phyloP scores from a whole-genome alignment of 2,329 filamentous ascomycete genomes.

The Aureobasidium namibiae region DNA sequence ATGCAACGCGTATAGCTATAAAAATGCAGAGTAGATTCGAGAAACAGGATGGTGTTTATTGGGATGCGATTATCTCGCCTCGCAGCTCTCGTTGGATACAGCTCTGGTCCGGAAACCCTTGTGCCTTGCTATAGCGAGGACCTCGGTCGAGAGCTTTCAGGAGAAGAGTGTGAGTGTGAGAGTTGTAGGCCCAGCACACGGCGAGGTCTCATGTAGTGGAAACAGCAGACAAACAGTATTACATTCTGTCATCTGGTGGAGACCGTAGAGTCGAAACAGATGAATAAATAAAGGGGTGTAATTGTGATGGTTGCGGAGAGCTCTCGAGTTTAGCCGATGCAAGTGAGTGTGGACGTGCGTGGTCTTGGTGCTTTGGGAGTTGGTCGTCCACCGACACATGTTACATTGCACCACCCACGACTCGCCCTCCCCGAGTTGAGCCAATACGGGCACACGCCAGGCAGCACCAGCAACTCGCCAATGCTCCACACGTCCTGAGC shows the following conservation, averaged over 20 bases:
- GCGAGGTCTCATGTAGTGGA: too few relatives aligned
- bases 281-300: not conserved
- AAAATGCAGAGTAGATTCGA: too few relatives aligned
- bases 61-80: not conserved
- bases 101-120: too few relatives aligned
- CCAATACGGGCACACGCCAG: not conserved
- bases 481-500: not conserved
- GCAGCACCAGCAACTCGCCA: not conserved
- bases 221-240: too few relatives aligned
- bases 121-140: too few relatives aligned
- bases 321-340: not conserved
- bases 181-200: too few relatives aligned
- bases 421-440: not conserved
- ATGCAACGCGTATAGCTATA: too few relatives aligned
- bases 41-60: not conserved
- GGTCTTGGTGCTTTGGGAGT: not conserved
- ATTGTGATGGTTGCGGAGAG: not conserved
- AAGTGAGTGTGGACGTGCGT: slow-evolving; percentile 3
- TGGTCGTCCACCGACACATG: not conserved
- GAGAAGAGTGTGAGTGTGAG: too few relatives aligned
- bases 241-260: too few relatives aligned
- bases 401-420: not conserved
- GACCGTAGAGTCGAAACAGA: not conserved
- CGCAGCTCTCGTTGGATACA: too few relatives aligned
- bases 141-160: too few relatives aligned